Percentiles rank a stretch among this genome's conserved stretches.
Evolutionary conservation across 306 rosid species (phyloP).

Genomic region (Fragaria iinumae): DNA sequence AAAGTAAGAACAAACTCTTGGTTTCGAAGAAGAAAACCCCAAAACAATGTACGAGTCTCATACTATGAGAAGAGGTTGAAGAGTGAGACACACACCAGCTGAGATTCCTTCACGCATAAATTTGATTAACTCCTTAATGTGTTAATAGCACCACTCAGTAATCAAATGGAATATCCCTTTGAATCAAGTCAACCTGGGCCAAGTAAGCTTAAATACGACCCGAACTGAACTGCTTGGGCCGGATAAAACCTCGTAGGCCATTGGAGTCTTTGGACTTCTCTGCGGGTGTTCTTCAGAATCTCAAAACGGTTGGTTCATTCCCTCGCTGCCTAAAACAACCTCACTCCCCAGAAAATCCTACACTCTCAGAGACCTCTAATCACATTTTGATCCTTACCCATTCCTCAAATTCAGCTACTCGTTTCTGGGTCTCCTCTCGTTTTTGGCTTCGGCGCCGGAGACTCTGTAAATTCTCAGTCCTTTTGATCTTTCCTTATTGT

Average conservation of each 20-base stretch:
- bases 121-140: too few species aligned
- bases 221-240: neutral
- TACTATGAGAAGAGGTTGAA: too few species aligned
- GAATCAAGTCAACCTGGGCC: too few species aligned
- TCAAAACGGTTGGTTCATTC: conserved; percentile 9
- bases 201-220: neutral
- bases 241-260: too few species aligned
- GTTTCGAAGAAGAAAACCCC: too few species aligned
- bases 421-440: neutral
- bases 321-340: neutral
- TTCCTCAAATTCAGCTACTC: neutral
- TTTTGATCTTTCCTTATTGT: neutral
- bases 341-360: neutral
- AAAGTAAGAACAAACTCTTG: too few species aligned
- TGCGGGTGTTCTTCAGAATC: neutral
- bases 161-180: too few species aligned
- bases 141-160: too few species aligned
- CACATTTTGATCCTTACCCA: conserved; percentile 2
- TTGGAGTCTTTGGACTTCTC: neutral
- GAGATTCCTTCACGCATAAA: too few species aligned
- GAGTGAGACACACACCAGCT: too few species aligned
- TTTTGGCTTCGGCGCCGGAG: neutral
- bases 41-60: too few species aligned
- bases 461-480: neutral
- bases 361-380: neutral